These are phyloP conservation scores for Epichloe typhina DNA, from an alignment of 2,329 filamentous ascomycete species.

Conservation along the genomic window DNA sequence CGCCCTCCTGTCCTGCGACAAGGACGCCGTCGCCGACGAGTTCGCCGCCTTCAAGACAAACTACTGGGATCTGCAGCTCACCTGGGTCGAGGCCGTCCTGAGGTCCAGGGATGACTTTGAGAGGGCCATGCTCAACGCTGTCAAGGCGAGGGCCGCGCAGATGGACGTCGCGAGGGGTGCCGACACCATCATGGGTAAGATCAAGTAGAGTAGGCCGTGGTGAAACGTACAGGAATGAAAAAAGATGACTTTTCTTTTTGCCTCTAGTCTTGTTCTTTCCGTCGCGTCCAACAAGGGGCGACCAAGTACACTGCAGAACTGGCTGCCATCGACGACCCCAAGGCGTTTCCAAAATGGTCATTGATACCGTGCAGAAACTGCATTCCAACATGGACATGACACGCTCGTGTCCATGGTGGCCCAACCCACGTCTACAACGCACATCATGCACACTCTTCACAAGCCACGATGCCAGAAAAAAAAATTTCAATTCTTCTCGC, in stretches of 20 bases:
- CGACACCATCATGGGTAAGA: conserved; percentile 93
- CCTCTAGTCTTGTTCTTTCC: neutral
- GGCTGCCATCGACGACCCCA: too few species aligned
- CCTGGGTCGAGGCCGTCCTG: conserved; percentile 89
- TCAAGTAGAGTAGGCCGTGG: conserved; percentile 53
- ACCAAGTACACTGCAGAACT: too few species aligned
- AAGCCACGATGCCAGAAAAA: too few species aligned
- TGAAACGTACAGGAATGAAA: neutral
- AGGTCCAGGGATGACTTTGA: conserved; percentile 88
- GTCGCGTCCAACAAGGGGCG: too few species aligned
- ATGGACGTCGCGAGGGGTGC: conserved; percentile 68
- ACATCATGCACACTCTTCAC: too few species aligned
- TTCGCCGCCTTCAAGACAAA: conserved; percentile 73
- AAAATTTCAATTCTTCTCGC: neutral
- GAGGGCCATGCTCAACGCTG: conserved; percentile 69
- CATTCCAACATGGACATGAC: too few species aligned
- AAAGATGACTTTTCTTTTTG: neutral
- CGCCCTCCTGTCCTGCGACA: conserved; percentile 64
- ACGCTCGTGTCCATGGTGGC: too few species aligned
- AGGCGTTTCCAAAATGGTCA: too few species aligned
- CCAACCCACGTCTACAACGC: too few species aligned
- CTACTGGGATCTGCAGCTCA: conserved; percentile 90
- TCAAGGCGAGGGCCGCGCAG: conserved; percentile 81
- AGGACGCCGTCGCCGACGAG: conserved; percentile 56
- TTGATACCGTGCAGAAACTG: too few species aligned